phyloP scores from a whole-genome alignment of 495 filamentous ascomycete species.

The Elasticomyces elasticus region DNA sequence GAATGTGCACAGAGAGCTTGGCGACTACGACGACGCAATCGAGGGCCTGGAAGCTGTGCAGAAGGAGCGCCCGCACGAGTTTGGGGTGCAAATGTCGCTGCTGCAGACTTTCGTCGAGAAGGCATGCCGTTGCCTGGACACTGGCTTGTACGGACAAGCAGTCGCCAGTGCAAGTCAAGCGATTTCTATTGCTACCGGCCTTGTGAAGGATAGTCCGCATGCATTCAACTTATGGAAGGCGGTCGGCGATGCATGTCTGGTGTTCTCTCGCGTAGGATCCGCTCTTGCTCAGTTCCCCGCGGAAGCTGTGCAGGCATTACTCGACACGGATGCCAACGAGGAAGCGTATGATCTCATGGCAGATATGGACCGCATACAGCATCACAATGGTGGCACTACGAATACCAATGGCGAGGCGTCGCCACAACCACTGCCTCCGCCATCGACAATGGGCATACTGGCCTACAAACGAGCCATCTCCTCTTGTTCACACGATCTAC shows the following conservation, averaged over 20 bases:
- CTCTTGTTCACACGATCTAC: slow-evolving; percentile 58
- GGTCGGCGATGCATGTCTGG: slow-evolving; percentile 74
- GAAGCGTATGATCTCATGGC: slow-evolving; percentile 51
- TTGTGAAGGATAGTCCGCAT: slow-evolving; percentile 44
- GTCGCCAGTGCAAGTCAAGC: slow-evolving; percentile 53
- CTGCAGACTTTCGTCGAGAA: slow-evolving; percentile 78
- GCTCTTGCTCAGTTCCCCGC: slow-evolving; percentile 49
- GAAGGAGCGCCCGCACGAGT: slow-evolving; percentile 53
- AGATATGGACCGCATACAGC: slow-evolving; percentile 57
- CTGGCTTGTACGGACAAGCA: slow-evolving; percentile 73
- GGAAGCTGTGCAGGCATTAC: slow-evolving; percentile 43
- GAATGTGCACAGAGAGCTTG: slow-evolving; percentile 84
- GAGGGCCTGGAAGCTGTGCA: slow-evolving; percentile 64
- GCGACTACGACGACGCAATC: slow-evolving; percentile 77
- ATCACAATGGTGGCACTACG: slow-evolving; percentile 30
- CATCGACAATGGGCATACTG: slow-evolving; percentile 43
- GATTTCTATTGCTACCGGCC: slow-evolving; percentile 43
- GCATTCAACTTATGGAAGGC: slow-evolving; percentile 95
- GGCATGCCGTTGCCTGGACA: slow-evolving; percentile 64
- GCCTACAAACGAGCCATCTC: slow-evolving; percentile 80
- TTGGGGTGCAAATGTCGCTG: slow-evolving; percentile 75
- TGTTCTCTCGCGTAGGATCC: slow-evolving; percentile 69
- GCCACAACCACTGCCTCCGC: background rate
- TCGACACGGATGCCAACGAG: slow-evolving; percentile 42
- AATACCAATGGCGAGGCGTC: slow-evolving; percentile 22